These are phyloP conservation scores for Delphinella strobiligena DNA, from an alignment of 2,329 filamentous ascomycete genomes.

Conservation along the genomic window DNA sequence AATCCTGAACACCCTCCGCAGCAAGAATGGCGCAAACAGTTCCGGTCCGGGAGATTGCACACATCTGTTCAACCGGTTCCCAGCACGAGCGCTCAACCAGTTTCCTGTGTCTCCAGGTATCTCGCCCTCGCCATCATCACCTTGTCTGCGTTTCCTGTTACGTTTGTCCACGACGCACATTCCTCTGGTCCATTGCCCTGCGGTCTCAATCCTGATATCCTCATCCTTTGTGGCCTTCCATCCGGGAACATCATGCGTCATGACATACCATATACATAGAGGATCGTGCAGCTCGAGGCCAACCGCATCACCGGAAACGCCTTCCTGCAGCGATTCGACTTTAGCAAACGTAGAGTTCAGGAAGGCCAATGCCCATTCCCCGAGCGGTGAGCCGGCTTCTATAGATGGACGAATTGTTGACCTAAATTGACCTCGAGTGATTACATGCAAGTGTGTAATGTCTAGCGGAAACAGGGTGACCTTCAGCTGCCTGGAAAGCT, in stretches of 20 bases:
- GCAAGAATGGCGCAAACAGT: conserved; percentile 21
- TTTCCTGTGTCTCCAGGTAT: conserved; percentile 56
- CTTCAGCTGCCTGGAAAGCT: conserved; percentile 28
- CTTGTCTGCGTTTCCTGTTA: conserved; percentile 39
- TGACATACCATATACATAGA: conserved; percentile 22
- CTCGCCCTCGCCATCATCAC: conserved; percentile 36
- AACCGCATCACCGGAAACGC: conserved; percentile 23
- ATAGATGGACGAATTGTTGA: conserved; percentile 18
- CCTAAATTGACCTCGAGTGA: conserved; percentile 28
- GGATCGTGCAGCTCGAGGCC: conserved; percentile 37
- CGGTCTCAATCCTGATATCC: conserved; percentile 81
- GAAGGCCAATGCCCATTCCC: conserved; percentile 34
- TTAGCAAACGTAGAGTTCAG: conserved; percentile 34
- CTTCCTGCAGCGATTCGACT: conserved; percentile 27
- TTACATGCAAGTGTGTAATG: conserved; percentile 32
- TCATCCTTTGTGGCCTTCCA: conserved; percentile 39
- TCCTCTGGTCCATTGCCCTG: conserved; percentile 87
- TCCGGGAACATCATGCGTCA: conserved; percentile 10
- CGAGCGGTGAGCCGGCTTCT: conserved; percentile 27
- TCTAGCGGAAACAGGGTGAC: conserved; percentile 38
- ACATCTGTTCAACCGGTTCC: conserved; percentile 72
- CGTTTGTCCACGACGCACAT: conserved; percentile 79
- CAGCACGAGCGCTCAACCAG: conserved; percentile 63
- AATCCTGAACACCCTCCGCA: conserved; percentile 16
- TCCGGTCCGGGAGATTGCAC: conserved; percentile 55